Conservation (phyloP, 75 land plant genomes). For the Cupressus sempervirens region DNA sequence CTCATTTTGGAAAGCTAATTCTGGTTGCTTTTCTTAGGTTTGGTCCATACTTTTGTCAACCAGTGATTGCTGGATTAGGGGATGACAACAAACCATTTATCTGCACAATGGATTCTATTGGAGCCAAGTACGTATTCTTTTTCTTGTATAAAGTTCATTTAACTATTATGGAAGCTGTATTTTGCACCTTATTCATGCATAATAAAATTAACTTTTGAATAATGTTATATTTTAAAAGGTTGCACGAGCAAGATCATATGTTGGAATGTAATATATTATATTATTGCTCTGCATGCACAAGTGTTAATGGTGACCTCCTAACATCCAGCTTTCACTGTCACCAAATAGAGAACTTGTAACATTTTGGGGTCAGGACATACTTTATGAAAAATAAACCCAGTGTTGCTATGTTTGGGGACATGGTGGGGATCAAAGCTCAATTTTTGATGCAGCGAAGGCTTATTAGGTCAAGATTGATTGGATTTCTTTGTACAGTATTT, state of each 20-base stretch:
- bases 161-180: neutral
- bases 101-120: constrained; percentile 96
- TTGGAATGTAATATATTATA: neutral
- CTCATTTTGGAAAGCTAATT: neutral
- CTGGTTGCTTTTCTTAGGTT: constrained; percentile 46
- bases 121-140: constrained; percentile 82
- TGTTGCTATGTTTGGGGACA: neutral
- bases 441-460: neutral
- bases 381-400: neutral
- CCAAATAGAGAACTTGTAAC: neutral
- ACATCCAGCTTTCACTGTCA: neutral
- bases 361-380: neutral
- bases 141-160: neutral
- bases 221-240: neutral
- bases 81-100: constrained; percentile 89
- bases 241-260: neutral
- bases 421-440: neutral
- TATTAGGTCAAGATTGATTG: neutral
- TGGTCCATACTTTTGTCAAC: constrained; percentile 97
- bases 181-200: neutral
- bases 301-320: neutral
- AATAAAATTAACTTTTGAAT: neutral
- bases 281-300: neutral
- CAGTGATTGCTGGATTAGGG: constrained; percentile 90
- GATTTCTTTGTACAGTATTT: neutral